A percentile compares a stretch with the other conserved stretches of the same genome.
Conservation (phyloP, 768 basidiomycete genomes). For the Collybiopsis confluens region DNA sequence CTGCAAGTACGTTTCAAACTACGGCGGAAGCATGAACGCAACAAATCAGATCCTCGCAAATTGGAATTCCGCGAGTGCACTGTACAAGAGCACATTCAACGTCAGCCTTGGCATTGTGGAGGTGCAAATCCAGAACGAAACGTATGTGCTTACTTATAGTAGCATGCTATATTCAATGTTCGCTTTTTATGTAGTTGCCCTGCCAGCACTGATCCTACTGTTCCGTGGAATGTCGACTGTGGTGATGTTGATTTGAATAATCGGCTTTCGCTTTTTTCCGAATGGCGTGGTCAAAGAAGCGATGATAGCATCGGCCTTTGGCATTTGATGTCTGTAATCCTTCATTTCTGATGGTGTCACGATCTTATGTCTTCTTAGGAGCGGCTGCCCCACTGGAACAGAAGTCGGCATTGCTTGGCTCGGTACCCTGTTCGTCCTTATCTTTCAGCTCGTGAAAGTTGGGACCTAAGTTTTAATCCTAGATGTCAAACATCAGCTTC, state of each 20-base stretch:
- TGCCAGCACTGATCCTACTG: constrained; percentile 37
- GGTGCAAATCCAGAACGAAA: constrained; percentile 62
- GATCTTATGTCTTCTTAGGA: constrained; percentile 19
- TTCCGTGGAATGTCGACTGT: constrained; percentile 80
- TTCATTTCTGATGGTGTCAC: not conserved
- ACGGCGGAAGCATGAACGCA: constrained; percentile 62
- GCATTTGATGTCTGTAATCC: constrained; percentile 64
- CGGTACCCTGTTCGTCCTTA: constrained; percentile 55
- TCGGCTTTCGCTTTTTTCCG: constrained; percentile 73
- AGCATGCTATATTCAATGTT: not conserved
- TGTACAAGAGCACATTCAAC: constrained; percentile 82
- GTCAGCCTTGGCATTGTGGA: constrained; percentile 81
- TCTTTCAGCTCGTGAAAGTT: not conserved
- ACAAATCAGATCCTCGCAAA: constrained; percentile 70
- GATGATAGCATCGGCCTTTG: constrained; percentile 78
- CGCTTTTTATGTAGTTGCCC: constrained; percentile 57
- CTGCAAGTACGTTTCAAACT: constrained; percentile 68
- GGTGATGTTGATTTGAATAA: constrained; percentile 53
- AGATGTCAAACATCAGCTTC: constrained; percentile 56
- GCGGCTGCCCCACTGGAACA: constrained; percentile 73
- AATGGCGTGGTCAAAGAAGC: constrained; percentile 74
- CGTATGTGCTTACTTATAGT: constrained; percentile 25
- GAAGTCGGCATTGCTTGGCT: constrained; percentile 91
- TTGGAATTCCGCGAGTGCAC: constrained; percentile 72
- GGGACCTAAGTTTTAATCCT: not conserved